These are phyloP conservation scores for Backusella australiensis DNA, from an alignment of 192 early-diverging fungal species.

Conservation along the genomic window DNA sequence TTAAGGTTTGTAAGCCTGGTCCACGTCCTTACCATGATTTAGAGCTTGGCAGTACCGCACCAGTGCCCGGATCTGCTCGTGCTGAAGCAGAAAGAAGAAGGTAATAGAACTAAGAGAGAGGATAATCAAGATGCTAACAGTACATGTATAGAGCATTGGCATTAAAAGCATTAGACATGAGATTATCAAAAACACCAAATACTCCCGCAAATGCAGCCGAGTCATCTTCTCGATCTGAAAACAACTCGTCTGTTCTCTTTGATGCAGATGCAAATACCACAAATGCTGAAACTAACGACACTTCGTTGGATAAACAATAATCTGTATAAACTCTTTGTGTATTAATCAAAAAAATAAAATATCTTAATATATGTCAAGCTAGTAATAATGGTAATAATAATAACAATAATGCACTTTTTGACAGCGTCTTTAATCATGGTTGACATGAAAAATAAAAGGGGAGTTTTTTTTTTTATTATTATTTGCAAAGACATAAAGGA, in stretches of 20 bases:
- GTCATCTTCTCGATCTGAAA: background rate
- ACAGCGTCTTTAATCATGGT: background rate
- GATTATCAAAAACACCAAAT: slow-evolving; percentile 37
- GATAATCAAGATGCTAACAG: background rate
- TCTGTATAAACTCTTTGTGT: background rate
- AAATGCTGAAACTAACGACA: background rate
- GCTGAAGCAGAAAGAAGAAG: slow-evolving; percentile 69
- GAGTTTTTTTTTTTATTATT: background rate
- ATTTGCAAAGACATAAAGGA: background rate
- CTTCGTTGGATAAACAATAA: background rate
- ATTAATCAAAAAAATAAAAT: background rate
- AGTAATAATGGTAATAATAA: background rate
- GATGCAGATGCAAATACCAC: slow-evolving; percentile 12
- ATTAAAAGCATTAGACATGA: slow-evolving; percentile 62
- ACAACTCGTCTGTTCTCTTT: slow-evolving; percentile 7
- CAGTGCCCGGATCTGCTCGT: slow-evolving; percentile 46
- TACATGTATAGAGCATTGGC: slow-evolving; percentile 53
- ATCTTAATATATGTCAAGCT: background rate
- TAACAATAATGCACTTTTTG: background rate
- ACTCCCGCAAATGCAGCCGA: background rate
- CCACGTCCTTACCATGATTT: slow-evolving; percentile 26
- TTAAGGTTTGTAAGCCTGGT: slow-evolving; percentile 54
- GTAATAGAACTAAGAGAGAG: slow-evolving; percentile 30
- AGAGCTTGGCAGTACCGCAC: slow-evolving; percentile 33
- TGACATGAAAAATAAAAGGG: background rate